phyloP scores from a whole-genome alignment of 805 yeast genomes.

The Lipomyces japonicus region DNA sequence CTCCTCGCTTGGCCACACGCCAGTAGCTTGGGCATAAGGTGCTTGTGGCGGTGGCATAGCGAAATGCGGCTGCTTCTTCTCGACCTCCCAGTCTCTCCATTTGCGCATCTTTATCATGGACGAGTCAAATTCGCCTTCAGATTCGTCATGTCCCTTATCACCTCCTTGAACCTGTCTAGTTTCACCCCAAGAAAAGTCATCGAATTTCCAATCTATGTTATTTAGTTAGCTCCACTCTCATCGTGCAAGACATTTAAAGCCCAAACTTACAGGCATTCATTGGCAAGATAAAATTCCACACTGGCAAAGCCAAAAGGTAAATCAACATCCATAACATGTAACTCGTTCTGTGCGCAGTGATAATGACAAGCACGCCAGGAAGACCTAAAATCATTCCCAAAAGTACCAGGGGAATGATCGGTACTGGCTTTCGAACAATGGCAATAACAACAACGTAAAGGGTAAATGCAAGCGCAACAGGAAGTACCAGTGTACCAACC shows the following conservation, averaged over 20 bases:
- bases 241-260: neutral
- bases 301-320: conserved; percentile 75
- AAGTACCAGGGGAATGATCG: conserved; percentile 68
- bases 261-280: conserved; percentile 43
- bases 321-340: conserved; percentile 77
- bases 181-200: conserved; percentile 96
- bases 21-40: neutral
- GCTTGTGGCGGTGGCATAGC: neutral
- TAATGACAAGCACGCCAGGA: conserved; percentile 75
- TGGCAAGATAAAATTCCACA: conserved; percentile 90
- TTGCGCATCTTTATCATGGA: conserved; percentile 83
- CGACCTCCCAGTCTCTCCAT: conserved; percentile 91
- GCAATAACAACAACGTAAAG: conserved; percentile 72
- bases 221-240: neutral
- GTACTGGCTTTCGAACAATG: conserved; percentile 71
- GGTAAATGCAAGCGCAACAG: conserved; percentile 82
- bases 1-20: neutral
- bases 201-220: conserved; percentile 84
- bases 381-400: conserved; percentile 77
- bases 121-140: conserved; percentile 83
- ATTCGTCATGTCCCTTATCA: conserved; percentile 63
- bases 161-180: conserved; percentile 75
- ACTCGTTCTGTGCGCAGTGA: conserved; percentile 70
- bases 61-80: conserved; percentile 30
- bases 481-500: conserved; percentile 82